These are phyloP conservation scores for Artemisia argyi DNA, from an alignment of 129 eudicot species.

Conservation along the genomic window DNA sequence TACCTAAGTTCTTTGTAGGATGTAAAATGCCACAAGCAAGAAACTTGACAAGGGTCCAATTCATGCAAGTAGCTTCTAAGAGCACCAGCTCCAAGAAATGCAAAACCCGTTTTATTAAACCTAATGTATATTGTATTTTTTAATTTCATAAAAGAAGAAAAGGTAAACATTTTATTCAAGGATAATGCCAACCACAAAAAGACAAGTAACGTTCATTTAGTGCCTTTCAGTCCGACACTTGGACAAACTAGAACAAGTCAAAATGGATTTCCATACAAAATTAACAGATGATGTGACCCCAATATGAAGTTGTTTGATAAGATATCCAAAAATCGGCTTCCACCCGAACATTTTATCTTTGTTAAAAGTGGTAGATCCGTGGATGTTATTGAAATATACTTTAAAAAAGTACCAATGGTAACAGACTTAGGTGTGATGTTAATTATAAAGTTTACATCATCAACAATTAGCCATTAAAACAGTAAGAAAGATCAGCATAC, in stretches of 20 bases:
- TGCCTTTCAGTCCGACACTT: conserved; percentile 21
- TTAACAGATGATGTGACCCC: neutral
- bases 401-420: neutral
- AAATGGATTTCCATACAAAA: neutral
- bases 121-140: too few relatives aligned
- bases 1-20: neutral
- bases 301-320: conserved; percentile 1
- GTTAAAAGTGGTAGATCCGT: conserved; percentile 3
- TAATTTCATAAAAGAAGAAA: neutral
- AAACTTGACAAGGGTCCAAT: neutral
- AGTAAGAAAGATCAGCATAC: conserved; percentile 30
- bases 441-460: neutral
- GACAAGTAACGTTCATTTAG: neutral
- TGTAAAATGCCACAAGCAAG: neutral
- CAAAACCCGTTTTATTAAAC: neutral
- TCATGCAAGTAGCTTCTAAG: conserved; percentile 4
- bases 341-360: neutral
- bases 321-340: neutral
- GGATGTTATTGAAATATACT: neutral
- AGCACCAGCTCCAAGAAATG: neutral
- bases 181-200: conserved; percentile 12
- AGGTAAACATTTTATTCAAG: neutral
- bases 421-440: conserved; percentile 10
- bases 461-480: neutral
- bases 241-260: conserved; percentile 16